A percentile compares a stretch with the other conserved stretches of the same genome.
These are phyloP conservation scores for Xanthoceras sorbifolium DNA, from an alignment of 345 rosid genomes.

Conservation along the genomic window DNA sequence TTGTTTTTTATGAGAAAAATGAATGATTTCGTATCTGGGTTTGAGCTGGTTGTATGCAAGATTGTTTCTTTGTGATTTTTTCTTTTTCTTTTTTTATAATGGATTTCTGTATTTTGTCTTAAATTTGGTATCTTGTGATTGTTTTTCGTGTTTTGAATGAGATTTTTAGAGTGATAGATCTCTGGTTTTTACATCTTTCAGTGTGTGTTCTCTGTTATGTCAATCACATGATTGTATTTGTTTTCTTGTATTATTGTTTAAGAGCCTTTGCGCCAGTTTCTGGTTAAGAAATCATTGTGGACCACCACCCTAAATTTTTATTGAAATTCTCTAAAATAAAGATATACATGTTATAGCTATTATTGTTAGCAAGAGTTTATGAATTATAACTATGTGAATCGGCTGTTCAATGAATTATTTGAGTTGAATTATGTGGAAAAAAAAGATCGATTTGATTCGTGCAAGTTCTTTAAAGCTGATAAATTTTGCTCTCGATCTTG, in stretches of 20 bases:
- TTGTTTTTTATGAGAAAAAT: background rate
- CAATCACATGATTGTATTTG: background rate
- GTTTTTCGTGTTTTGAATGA: conserved; percentile 6
- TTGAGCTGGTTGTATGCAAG: conserved; percentile 13
- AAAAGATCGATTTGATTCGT: conserved; percentile 1
- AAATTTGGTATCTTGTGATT: background rate
- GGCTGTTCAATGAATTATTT: background rate
- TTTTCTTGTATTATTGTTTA: background rate
- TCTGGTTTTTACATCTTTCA: conserved; percentile 14
- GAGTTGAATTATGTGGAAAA: background rate
- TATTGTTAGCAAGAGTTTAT: background rate
- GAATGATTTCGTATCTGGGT: conserved; percentile 20
- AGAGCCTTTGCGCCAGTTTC: background rate
- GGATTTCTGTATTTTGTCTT: background rate
- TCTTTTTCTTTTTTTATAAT: too few species aligned
- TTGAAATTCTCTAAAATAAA: background rate
- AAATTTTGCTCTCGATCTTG: conserved; percentile 16
- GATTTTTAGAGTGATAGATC: conserved; percentile 18
- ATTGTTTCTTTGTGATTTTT: conserved; percentile 13
- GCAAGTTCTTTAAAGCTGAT: background rate
- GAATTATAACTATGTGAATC: conserved; percentile 1
- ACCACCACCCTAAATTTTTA: background rate
- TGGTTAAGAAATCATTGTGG: conserved; percentile 10
- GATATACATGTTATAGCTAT: background rate
- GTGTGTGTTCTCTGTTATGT: background rate